phyloP scores from a whole-genome alignment of 2,329 filamentous ascomycete species.

The Neonectria faginata region DNA sequence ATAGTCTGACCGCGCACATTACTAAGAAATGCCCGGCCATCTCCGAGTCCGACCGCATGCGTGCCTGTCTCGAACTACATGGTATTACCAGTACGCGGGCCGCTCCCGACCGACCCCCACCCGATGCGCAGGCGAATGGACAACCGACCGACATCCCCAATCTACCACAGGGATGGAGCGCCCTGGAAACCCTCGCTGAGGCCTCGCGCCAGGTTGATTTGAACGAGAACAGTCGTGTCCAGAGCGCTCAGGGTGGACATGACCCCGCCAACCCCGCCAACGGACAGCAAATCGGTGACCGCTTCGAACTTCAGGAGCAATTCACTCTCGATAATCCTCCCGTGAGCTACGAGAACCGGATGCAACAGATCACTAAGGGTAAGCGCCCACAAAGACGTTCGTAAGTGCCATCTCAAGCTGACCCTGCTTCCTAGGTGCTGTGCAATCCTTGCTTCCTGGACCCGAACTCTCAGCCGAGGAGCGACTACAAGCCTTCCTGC shows the following conservation, averaged over 20 bases:
- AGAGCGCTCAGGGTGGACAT: conserved; percentile 52
- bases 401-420: conserved; percentile 7
- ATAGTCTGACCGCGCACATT: conserved; percentile 83
- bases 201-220: conserved; percentile 84
- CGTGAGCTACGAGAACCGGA: conserved; percentile 57
- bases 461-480: conserved; percentile 60
- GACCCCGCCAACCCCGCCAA: conserved; percentile 44
- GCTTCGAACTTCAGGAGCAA: conserved; percentile 69
- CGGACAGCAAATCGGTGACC: conserved; percentile 47
- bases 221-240: conserved; percentile 68
- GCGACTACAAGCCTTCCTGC: conserved; percentile 61
- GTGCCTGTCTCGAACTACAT: conserved; percentile 78
- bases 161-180: conserved; percentile 75
- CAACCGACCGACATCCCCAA: conserved; percentile 47
- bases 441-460: conserved; percentile 44
- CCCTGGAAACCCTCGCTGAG: conserved; percentile 87
- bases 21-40: conserved; percentile 89
- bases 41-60: conserved; percentile 78
- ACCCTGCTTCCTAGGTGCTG: conserved; percentile 31
- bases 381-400: conserved; percentile 2
- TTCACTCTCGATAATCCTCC: conserved; percentile 69
- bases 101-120: conserved; percentile 48
- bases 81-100: conserved; percentile 69
- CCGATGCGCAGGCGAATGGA: conserved; percentile 46
- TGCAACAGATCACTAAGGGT: conserved; percentile 46